These are phyloP conservation scores for Adansonia madagascariensis DNA, from an alignment of 441 rosid species.

Conservation along the genomic window DNA sequence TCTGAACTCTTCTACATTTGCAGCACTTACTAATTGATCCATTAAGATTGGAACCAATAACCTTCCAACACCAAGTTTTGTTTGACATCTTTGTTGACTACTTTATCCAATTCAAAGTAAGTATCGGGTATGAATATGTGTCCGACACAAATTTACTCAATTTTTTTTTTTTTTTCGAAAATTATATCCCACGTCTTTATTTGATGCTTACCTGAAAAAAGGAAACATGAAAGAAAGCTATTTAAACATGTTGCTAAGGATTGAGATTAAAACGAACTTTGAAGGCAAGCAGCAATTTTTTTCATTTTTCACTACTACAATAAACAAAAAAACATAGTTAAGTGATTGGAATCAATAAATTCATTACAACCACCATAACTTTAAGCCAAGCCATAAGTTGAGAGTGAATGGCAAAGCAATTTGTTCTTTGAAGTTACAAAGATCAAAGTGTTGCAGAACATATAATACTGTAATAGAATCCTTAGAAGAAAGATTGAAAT, in stretches of 20 bases:
- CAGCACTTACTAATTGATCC: too few species aligned
- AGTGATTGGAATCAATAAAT: not conserved
- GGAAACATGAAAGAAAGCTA: not conserved
- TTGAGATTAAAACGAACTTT: not conserved
- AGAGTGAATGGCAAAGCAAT: not conserved
- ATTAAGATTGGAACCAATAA: too few species aligned
- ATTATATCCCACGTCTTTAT: too few species aligned
- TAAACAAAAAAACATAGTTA: not conserved
- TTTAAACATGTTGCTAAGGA: not conserved
- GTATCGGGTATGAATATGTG: too few species aligned
- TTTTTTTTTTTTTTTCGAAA: too few species aligned
- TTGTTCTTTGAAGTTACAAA: not conserved
- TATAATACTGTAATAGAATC: slow-evolving; percentile 1
- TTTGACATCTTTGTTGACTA: too few species aligned
- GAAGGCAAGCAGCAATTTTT: not conserved
- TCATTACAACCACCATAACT: not conserved
- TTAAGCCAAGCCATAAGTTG: not conserved
- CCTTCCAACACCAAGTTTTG: too few species aligned
- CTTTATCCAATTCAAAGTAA: too few species aligned
- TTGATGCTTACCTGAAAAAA: not conserved
- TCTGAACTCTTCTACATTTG: too few species aligned
- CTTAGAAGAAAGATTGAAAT: slow-evolving; percentile 7
- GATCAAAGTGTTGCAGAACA: not conserved
- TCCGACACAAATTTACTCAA: too few species aligned
- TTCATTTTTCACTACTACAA: not conserved